Conservation (phyloP, 2,329 filamentous ascomycete genomes). For the Keithomyces neogunnii region DNA sequence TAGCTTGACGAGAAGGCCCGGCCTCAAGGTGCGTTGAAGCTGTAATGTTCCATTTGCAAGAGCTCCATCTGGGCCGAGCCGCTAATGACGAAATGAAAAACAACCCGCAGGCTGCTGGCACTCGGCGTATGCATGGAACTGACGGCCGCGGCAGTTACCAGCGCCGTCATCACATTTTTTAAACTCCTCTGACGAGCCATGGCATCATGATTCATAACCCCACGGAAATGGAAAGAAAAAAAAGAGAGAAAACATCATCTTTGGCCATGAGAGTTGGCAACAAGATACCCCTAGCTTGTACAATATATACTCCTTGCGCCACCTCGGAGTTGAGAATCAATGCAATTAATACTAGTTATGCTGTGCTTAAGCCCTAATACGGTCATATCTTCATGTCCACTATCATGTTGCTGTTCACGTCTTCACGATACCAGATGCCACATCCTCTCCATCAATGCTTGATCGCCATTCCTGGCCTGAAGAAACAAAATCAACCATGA, state of each 20-base stretch:
- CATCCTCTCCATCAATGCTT: not conserved
- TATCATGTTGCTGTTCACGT: not conserved
- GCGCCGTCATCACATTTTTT: not conserved
- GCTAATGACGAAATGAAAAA: not conserved
- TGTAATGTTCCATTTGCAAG: not conserved
- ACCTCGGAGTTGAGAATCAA: not conserved
- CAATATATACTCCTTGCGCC: not conserved
- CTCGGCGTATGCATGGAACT: constrained; percentile 65
- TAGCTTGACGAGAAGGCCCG: constrained; percentile 57
- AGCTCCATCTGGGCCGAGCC: too few relatives aligned
- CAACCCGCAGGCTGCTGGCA: constrained; percentile 54
- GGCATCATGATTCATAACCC: constrained; percentile 2
- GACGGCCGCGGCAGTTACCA: constrained; percentile 53
- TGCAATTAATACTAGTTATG: not conserved
- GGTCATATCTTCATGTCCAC: not conserved
- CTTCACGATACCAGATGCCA: not conserved
- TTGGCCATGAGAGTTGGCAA: not conserved
- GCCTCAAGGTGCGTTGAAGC: constrained; percentile 50
- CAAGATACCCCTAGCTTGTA: not conserved
- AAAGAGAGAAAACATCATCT: not conserved
- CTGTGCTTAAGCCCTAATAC: not conserved
- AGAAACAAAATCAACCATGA: not conserved
- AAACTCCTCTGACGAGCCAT: not conserved
- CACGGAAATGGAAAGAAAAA: not conserved
- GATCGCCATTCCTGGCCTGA: not conserved